Base-by-base conservation (phyloP, 306 rosid species). In the Rosa lucieae region DNA sequence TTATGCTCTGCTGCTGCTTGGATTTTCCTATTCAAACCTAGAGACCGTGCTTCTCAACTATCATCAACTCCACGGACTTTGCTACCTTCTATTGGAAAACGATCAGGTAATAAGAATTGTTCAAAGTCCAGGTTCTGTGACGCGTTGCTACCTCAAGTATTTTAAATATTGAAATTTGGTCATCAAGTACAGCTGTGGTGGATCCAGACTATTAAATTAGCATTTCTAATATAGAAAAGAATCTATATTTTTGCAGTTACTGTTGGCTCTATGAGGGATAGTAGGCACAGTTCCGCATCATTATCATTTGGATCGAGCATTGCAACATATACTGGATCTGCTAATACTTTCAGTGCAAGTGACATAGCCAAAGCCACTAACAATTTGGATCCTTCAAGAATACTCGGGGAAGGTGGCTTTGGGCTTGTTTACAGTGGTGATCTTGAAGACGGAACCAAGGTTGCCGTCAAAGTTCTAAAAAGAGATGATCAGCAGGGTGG, bases 321-420 rank as follows among this genome's bases (percentile, higher is more conserved):
- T 77, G 94, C 93, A 62, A 82, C 94, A 63, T 91, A 91, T 71
- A 80, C 91, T 46, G 98, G 98, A 82, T 86, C 98, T 53, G 99
- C 98, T 8, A 91, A 93, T 89, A 93, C 94, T 82, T 93, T 90
- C 80, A 92, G 91, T 77, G 76, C 87, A 44, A 84, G 81, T 47
- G 99, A 93, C 75, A 87, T 95, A 77, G 92, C 89, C 80, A 90
- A 73, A 86, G 96, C 94, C 77, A 95, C 97, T 29, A 82, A 88
- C 71, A 86, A 88, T 70, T 93, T 91, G 35, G 86, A 93, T 52
- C 83, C 58, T 77, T 88, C 94, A 35, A 88, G 89, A 84, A 79
- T 95, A 83, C 85, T 95, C 49, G 99, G 99, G 77, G 99, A 95
- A 87, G 99, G 99, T 53, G 99, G 99, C 79, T 95, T 95, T 83